These are phyloP conservation scores for Babesia caballi DNA, from an alignment of 169 alveolate genomes.

Conservation along the genomic window DNA sequence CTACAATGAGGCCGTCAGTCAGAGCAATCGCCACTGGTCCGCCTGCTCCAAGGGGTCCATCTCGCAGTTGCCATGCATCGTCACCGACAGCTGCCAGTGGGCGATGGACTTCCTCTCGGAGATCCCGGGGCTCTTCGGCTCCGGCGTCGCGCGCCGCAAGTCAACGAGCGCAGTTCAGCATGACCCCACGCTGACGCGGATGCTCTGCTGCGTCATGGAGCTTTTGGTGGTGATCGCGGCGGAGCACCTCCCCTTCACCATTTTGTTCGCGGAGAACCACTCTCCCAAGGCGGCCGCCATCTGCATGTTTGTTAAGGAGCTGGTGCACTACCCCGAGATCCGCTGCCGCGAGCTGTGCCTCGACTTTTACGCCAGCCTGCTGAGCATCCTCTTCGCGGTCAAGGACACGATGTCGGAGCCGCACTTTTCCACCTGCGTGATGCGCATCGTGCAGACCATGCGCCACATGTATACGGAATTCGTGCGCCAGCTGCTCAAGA, in stretches of 20 bases:
- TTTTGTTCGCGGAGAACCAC: constrained; percentile 1
- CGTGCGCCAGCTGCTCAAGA: constrained; percentile 5
- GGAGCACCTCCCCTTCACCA: constrained; percentile 16
- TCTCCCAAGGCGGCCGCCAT: neutral
- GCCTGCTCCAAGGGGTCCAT: neutral
- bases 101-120: constrained; percentile 23
- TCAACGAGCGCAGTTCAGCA: neutral
- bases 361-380: constrained; percentile 13
- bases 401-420: constrained; percentile 4
- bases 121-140: neutral
- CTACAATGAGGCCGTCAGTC: neutral
- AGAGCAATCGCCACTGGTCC: constrained; percentile 11
- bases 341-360: constrained; percentile 29
- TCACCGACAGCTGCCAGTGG: constrained; percentile 24
- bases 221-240: constrained; percentile 11
- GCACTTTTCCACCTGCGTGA: constrained; percentile 5
- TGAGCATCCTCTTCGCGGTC: constrained; percentile 6
- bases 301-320: constrained; percentile 12
- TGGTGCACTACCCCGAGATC: constrained; percentile 8
- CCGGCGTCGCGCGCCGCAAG: neutral
- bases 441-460: constrained; percentile 27
- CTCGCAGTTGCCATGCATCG: constrained; percentile 8
- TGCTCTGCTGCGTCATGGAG: constrained; percentile 1
- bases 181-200: neutral
- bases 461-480: constrained; percentile 14